A percentile compares a stretch with the other conserved stretches of the same genome.
Conservation (phyloP, 176 grass and related monocot genomes). For the Calamus simplicifolius region DNA sequence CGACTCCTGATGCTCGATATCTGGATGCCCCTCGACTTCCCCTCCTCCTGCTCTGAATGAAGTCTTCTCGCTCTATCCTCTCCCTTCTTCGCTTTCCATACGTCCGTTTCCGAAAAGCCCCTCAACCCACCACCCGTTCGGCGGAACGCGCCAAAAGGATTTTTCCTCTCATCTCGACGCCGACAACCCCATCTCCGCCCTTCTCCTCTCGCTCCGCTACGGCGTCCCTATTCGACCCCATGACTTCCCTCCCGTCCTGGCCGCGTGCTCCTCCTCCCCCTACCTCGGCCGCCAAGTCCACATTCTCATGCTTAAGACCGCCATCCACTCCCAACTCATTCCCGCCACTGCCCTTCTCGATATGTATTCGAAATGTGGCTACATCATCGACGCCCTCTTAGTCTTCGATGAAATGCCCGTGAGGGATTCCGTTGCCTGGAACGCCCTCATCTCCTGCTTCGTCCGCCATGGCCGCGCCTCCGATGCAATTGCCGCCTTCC, state of each 20-base stretch:
- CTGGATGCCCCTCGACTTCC: no score
- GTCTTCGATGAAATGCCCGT: constrained; percentile 58
- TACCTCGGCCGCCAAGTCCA: constrained; percentile 13
- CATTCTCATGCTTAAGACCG: constrained; percentile 33
- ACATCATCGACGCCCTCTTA: constrained; percentile 21
- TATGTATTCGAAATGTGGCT: constrained; percentile 21
- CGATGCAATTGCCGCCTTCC: constrained; percentile 18
- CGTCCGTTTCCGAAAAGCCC: no score
- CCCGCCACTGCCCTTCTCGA: constrained; percentile 49
- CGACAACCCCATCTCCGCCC: no score
- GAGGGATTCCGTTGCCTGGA: constrained; percentile 48
- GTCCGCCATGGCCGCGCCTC: constrained; percentile 26
- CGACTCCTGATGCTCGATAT: no score
- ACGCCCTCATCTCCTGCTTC: constrained; percentile 41
- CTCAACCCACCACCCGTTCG: not conserved
- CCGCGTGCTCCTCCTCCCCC: constrained; percentile 8
- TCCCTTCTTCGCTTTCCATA: no score
- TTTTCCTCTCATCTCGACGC: no score
- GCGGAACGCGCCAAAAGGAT: no score
- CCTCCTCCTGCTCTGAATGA: no score
- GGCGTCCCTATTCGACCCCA: not conserved
- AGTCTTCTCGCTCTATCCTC: not conserved
- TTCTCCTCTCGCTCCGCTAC: not conserved
- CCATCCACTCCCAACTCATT: constrained; percentile 20
- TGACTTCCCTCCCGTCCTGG: constrained; percentile 28